A percentile compares a stretch with the other conserved stretches of the same genome.
Evolutionary conservation across 371 early-diverging fungal species (phyloP).

Genomic region (Mortierella sp.): DNA sequence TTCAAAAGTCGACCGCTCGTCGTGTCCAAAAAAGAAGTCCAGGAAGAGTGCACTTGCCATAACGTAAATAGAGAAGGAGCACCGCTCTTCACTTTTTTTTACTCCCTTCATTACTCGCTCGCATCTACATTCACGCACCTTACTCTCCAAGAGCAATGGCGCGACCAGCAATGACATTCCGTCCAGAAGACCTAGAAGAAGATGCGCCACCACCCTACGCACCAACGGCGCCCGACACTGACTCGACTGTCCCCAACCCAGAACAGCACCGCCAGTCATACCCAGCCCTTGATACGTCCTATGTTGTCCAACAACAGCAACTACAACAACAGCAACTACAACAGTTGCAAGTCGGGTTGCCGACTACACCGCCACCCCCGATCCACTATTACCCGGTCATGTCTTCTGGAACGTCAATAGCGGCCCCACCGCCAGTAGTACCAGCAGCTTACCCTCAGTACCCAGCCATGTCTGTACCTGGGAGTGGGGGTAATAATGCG

Average conservation of each 20-base stretch:
- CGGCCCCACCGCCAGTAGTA: background rate
- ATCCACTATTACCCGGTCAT: slow-evolving; percentile 21
- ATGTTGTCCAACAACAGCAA: background rate
- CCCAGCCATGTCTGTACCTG: background rate
- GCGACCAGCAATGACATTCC: background rate
- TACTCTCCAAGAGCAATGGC: background rate
- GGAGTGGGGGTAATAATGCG: background rate
- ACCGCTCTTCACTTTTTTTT: background rate
- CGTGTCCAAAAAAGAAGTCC: background rate
- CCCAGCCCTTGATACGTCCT: background rate
- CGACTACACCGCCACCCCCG: slow-evolving; percentile 18
- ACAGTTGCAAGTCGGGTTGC: background rate
- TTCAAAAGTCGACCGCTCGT: background rate
- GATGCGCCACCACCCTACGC: background rate
- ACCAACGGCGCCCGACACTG: background rate
- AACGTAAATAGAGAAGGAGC: background rate
- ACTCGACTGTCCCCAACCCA: background rate
- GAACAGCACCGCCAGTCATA: background rate
- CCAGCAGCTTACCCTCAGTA: slow-evolving; percentile 16
- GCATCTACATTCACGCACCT: background rate
- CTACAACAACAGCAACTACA: background rate
- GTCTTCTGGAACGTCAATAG: background rate
- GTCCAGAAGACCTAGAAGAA: background rate
- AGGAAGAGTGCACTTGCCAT: background rate
- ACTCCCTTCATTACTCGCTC: too few relatives aligned